Evolutionary conservation across 352 stramenopile genomes (phyloP), one percentile per base, ranked within the genome.

Genomic region (Phytopythium chamaehyphon): DNA sequence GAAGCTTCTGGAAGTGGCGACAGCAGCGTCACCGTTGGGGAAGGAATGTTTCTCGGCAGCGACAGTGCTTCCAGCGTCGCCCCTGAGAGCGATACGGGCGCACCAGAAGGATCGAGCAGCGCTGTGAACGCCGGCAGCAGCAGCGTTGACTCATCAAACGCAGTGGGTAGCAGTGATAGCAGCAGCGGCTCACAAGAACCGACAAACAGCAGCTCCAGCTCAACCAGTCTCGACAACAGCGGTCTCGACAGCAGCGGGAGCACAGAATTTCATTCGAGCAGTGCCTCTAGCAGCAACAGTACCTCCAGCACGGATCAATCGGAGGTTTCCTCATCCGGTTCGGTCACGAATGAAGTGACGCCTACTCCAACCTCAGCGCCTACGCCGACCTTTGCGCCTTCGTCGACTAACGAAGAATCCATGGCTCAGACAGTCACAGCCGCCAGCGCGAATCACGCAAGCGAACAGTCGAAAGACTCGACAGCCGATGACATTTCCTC

Each of bases 241-340:
- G 37, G 35, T 37, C 16, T 16, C 6, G 15, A 61, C 21, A 61
- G 15, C 40, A 56, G 44, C 14, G 28, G 14, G 19, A 31, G 31
- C 40, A 43, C 28, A 33, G 35, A 44, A 8, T 50, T 28, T 24
- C 31, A 19, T n/a, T 51, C 38, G 19, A 40, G 36, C 40, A 50
- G 33, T 35, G 51, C n/a, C 49, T 28, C 21, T 38, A 23, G 38
- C 22, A 33, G 45, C 31, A 43, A 31, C 36, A 53, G 26, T 31
- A 24, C 36, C 26, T 21, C 18, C 18, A 23, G 24, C 6, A 11
- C 55, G 4, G 31, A 50, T 8, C 19, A 31, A n/a, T 33, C 28
- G 28, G 9, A 5, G 9, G 28, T 9, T 33, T 9, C 28, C 9
- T 5, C 28, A 33, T 33, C 28, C 9, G 28, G 28, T 5, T 33